phyloP scores from a whole-genome alignment of 805 yeast genomes.

The Trichomonascus vanleenenianus region DNA sequence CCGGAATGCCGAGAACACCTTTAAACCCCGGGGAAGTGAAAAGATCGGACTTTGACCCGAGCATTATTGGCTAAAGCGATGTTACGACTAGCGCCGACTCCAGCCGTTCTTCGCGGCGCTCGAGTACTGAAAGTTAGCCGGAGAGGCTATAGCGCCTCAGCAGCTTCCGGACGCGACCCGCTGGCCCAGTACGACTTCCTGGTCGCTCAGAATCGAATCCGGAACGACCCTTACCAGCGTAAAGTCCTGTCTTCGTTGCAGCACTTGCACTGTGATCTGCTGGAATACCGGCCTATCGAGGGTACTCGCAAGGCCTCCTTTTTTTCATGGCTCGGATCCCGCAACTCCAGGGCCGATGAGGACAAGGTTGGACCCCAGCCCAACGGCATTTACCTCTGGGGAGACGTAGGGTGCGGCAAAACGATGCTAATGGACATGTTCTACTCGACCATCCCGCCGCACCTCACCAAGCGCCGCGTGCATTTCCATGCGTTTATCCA shows the following conservation, averaged over 20 bases:
- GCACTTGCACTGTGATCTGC: constrained; percentile 2
- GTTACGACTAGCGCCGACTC: no score
- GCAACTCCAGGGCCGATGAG: constrained; percentile 5
- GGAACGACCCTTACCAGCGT: constrained; percentile 77
- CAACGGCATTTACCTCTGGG: constrained; percentile 83
- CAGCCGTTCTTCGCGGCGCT: not conserved
- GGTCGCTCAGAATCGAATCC: constrained; percentile 25
- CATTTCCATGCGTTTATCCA: constrained; percentile 99
- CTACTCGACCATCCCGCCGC: constrained; percentile 72
- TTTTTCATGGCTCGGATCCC: constrained; percentile 5
- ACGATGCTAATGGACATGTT: constrained; percentile 97
- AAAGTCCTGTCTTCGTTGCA: constrained; percentile 58
- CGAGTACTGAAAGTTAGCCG: not conserved
- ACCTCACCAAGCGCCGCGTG: constrained; percentile 68
- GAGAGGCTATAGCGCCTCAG: not conserved
- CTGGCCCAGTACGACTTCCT: constrained; percentile 28
- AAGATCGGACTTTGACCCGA: no score
- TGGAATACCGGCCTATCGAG: constrained; percentile 6
- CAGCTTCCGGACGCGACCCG: constrained; percentile 16
- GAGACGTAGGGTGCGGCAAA: constrained; percentile 98
- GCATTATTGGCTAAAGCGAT: no score
- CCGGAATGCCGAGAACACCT: no score
- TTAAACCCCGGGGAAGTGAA: no score
- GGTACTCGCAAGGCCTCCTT: constrained; percentile 4
- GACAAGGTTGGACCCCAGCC: constrained; percentile 38